Evolutionary conservation across 2,329 filamentous ascomycete genomes (phyloP).

Genomic region (Trichoderma breve): DNA sequence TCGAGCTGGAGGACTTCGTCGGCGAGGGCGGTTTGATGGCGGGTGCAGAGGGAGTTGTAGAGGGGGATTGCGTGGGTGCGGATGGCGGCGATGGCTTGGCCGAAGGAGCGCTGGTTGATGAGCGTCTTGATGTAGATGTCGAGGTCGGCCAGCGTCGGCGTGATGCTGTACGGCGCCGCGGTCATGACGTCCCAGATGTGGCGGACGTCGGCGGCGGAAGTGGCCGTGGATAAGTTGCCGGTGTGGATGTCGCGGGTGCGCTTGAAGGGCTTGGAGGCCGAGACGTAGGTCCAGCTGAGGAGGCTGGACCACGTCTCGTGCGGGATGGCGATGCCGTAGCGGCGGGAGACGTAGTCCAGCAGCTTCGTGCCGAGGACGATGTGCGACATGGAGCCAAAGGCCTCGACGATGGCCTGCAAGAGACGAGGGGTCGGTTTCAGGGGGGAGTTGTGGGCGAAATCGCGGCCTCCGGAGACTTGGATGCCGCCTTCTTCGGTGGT

Average conservation of each 20-base stretch:
- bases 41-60: slow-evolving; percentile 28
- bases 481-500: slow-evolving; percentile 23
- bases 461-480: slow-evolving; percentile 35
- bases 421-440: slow-evolving; percentile 58
- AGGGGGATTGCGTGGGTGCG: slow-evolving; percentile 42
- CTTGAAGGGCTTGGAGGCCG: slow-evolving; percentile 40
- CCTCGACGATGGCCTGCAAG: slow-evolving; percentile 65
- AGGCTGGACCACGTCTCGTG: slow-evolving; percentile 62
- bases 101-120: slow-evolving; percentile 31
- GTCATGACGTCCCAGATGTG: slow-evolving; percentile 61
- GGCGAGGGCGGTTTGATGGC: slow-evolving; percentile 30
- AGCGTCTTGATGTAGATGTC: slow-evolving; percentile 43
- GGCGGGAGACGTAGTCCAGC: slow-evolving; percentile 60
- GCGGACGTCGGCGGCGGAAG: slow-evolving; percentile 46
- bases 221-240: slow-evolving; percentile 29
- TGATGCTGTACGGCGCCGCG: slow-evolving; percentile 53
- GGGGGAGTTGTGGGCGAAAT: slow-evolving; percentile 48
- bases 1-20: slow-evolving; percentile 37
- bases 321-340: slow-evolving; percentile 58
- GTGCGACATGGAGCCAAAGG: slow-evolving; percentile 64
- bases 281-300: slow-evolving; percentile 64
- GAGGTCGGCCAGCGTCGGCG: slow-evolving; percentile 58
- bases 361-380: slow-evolving; percentile 57
- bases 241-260: slow-evolving; percentile 38
- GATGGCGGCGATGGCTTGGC: slow-evolving; percentile 38